Percentiles rank a stretch among this genome's conserved stretches.
phyloP scores from a whole-genome alignment of 2,329 filamentous ascomycete genomes.

The Exophiala sideris region DNA sequence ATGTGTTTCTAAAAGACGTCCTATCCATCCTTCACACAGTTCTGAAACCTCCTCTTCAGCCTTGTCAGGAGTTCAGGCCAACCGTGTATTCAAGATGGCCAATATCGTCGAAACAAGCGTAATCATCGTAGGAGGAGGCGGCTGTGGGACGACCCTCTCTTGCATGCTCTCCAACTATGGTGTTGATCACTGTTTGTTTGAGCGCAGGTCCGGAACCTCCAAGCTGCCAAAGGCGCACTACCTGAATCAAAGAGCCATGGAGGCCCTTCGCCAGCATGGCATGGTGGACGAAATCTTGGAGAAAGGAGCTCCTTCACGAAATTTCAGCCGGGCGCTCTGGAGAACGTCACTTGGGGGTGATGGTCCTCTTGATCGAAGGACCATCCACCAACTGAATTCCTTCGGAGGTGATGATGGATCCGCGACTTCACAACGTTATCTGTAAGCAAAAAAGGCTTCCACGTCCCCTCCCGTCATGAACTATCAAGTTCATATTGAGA shows the following conservation, averaged over 20 bases:
- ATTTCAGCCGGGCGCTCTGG: slow-evolving; percentile 32
- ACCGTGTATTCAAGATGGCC: not conserved
- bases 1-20: no score
- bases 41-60: no score
- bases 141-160: slow-evolving; percentile 31
- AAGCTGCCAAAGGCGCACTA: slow-evolving; percentile 34
- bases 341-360: slow-evolving; percentile 31
- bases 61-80: no score
- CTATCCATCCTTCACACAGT: no score
- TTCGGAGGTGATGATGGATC: slow-evolving; percentile 1
- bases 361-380: slow-evolving; percentile 18
- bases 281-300: slow-evolving; percentile 31
- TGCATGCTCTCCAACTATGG: slow-evolving; percentile 31
- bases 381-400: not conserved
- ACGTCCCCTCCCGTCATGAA: not conserved
- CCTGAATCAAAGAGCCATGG: slow-evolving; percentile 31
- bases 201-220: slow-evolving; percentile 32
- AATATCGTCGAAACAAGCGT: slow-evolving; percentile 17
- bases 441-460: slow-evolving; percentile 32
- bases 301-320: slow-evolving; percentile 26
- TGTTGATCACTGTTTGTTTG: slow-evolving; percentile 31
- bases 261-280: slow-evolving; percentile 31
- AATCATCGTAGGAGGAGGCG: slow-evolving; percentile 32
- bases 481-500: not conserved
- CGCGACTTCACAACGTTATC: not conserved